A percentile compares a stretch with the other conserved stretches of the same genome.
Evolutionary conservation across 2,329 filamentous ascomycete species (phyloP).

Genomic region (Pestalotiopsis fici): DNA sequence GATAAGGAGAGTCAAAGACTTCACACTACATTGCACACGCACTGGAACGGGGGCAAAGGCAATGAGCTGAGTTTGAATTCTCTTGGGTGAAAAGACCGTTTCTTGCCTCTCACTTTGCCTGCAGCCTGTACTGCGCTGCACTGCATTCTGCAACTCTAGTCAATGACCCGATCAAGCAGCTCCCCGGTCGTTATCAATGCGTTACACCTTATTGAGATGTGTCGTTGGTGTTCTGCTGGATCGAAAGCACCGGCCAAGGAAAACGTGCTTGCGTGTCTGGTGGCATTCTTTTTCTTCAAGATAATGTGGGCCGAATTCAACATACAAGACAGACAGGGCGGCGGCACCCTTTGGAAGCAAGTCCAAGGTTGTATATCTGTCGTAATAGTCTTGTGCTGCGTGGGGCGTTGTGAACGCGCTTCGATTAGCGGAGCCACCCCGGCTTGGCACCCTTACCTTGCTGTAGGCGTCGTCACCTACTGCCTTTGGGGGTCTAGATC

Average conservation of each 20-base stretch:
- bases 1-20: neutral
- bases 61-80: no score
- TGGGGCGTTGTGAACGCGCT: neutral
- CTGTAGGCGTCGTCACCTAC: conserved; percentile 5
- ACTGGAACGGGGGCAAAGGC: no score
- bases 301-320: neutral
- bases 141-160: conserved; percentile 7
- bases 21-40: neutral
- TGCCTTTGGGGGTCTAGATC: conserved; percentile 3
- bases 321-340: neutral
- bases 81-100: neutral
- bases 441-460: neutral
- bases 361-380: conserved; percentile 6
- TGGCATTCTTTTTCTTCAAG: neutral
- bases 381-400: neutral
- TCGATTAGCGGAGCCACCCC: neutral
- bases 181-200: conserved; percentile 14
- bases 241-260: neutral
- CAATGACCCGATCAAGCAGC: conserved; percentile 11
- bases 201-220: conserved; percentile 10
- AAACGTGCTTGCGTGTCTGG: neutral
- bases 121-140: neutral
- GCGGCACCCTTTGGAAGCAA: conserved; percentile 2
- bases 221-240: neutral
- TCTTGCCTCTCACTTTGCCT: conserved; percentile 1